Conservation (phyloP, 164 flowering plant genomes). For the Annona squamosa region DNA sequence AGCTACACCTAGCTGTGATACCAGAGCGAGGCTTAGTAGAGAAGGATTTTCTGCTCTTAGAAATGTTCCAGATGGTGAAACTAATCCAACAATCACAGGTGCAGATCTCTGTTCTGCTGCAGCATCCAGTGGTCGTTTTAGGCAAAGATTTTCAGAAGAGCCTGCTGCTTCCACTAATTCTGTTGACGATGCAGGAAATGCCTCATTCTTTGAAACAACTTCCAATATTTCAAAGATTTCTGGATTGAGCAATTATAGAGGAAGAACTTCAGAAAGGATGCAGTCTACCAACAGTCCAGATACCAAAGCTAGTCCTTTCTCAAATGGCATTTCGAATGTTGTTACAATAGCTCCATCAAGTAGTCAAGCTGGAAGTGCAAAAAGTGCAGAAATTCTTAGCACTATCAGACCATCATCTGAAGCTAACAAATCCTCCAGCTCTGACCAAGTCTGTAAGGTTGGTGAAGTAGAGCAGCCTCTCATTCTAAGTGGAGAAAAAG, state of each 20-base stretch:
- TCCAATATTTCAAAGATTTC: neutral
- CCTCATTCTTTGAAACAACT: neutral
- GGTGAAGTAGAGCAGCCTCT: constrained; percentile 39
- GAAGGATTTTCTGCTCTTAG: neutral
- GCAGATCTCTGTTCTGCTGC: neutral
- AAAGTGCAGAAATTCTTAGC: constrained; percentile 15
- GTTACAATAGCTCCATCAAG: constrained; percentile 6
- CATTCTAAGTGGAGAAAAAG: constrained; percentile 40
- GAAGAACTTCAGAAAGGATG: constrained; percentile 22
- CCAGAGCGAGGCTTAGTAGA: neutral
- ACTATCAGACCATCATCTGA: constrained; percentile 1
- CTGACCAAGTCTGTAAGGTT: constrained; percentile 29
- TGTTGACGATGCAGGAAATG: constrained; percentile 2
- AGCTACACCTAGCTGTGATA: neutral
- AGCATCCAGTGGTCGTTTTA: neutral
- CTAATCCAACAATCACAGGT: neutral
- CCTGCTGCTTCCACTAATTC: constrained; percentile 5
- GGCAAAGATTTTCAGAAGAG: constrained; percentile 9
- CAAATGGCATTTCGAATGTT: constrained; percentile 2
- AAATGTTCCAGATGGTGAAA: neutral
- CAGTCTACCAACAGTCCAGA: constrained; percentile 6
- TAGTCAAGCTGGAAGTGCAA: constrained; percentile 14
- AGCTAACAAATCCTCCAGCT: constrained; percentile 10
- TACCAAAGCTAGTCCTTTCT: constrained; percentile 6
- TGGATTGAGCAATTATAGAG: constrained; percentile 12